A percentile compares a stretch with the other conserved stretches of the same genome.
Conservation (phyloP, 768 basidiomycete species). For the Russula lepida region DNA sequence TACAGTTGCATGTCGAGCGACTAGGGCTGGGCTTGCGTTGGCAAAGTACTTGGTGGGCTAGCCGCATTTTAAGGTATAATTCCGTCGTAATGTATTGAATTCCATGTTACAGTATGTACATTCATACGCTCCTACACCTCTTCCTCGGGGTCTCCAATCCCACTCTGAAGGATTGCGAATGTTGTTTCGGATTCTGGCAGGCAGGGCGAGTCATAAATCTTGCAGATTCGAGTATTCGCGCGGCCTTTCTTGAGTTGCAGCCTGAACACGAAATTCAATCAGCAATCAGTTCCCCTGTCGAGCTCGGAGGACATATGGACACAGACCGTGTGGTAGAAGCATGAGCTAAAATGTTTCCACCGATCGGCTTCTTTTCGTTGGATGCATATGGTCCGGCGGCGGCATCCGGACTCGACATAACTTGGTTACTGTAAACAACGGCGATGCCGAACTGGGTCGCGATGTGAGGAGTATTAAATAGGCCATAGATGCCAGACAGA, state of each 20-base stretch:
- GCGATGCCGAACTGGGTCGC: slow-evolving; percentile 83
- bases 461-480: slow-evolving; percentile 11
- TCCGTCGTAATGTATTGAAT: not conserved
- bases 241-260: slow-evolving; percentile 89
- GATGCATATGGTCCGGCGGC: slow-evolving; percentile 79
- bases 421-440: slow-evolving; percentile 95
- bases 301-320: not conserved
- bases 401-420: slow-evolving; percentile 98
- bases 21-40: not conserved
- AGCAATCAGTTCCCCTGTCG: not conserved
- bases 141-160: slow-evolving; percentile 93
- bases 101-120: not conserved
- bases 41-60: not conserved
- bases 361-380: slow-evolving; percentile 97
- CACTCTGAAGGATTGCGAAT: slow-evolving; percentile 86
- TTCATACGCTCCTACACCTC: slow-evolving; percentile 39
- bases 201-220: slow-evolving; percentile 97
- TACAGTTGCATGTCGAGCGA: not conserved
- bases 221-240: slow-evolving; percentile 87
- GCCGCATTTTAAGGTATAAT: not conserved
- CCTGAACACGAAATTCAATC: slow-evolving; percentile 30
- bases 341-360: slow-evolving; percentile 98
- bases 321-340: slow-evolving; percentile 90
- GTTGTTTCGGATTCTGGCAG: slow-evolving; percentile 93
- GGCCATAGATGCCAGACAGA: slow-evolving; percentile 30